Evolutionary conservation across 768 basidiomycete genomes (phyloP).

Genomic region (Nidula microcarpa): DNA sequence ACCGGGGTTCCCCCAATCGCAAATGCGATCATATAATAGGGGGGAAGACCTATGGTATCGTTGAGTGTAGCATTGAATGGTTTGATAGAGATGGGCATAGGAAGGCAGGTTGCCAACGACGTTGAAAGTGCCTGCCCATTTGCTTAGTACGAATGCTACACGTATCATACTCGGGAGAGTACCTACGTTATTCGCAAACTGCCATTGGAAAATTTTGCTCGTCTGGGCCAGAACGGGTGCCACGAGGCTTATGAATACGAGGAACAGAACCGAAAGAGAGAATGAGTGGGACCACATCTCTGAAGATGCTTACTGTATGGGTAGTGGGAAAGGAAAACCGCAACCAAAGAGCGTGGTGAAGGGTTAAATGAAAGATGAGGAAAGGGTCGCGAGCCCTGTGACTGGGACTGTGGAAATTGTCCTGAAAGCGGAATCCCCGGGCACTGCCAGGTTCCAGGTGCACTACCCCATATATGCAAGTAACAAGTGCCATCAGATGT

Average conservation of each 20-base stretch:
- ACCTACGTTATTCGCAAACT: constrained; percentile 24
- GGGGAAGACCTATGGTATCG: constrained; percentile 19
- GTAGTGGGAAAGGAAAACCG: not conserved
- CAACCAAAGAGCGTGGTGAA: not conserved
- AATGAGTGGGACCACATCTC: not conserved
- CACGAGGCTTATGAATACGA: not conserved
- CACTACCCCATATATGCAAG: too few species aligned
- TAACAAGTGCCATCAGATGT: too few species aligned
- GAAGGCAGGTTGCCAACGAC: constrained; percentile 22
- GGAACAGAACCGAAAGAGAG: not conserved
- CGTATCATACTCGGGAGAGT: not conserved
- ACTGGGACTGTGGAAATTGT: not conserved
- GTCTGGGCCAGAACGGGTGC: constrained; percentile 9
- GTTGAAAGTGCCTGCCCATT: constrained; percentile 2
- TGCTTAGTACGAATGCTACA: not conserved
- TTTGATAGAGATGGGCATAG: constrained; percentile 20
- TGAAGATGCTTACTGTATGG: not conserved
- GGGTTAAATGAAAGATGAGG: not conserved
- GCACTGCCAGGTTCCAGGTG: not conserved
- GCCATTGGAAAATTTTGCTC: constrained; percentile 25
- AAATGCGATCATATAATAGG: constrained; percentile 41
- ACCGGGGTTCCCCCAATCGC: constrained; percentile 29
- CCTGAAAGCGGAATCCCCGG: not conserved
- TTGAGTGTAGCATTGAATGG: constrained; percentile 10
- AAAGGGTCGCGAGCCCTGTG: not conserved